Evolutionary conservation across 2,329 filamentous ascomycete species (phyloP).

Genomic region (Xylariaceae sp.): DNA sequence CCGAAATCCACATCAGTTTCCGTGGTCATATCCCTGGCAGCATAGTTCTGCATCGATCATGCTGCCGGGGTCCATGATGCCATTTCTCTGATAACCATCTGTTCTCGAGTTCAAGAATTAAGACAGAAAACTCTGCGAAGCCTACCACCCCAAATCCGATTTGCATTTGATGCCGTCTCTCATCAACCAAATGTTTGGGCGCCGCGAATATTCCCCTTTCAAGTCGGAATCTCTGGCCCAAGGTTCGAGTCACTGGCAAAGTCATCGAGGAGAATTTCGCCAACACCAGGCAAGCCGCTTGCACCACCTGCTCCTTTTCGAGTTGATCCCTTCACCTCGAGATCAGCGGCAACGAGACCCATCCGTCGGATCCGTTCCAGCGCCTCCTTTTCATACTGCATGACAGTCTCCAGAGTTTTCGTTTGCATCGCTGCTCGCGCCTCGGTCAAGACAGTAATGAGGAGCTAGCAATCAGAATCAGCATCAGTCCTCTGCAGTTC

Average conservation of each 20-base stretch:
- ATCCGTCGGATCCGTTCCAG: constrained; percentile 73
- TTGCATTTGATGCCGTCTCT: background rate
- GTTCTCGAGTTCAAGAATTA: background rate
- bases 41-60: background rate
- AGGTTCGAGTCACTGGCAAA: constrained; percentile 12
- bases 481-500: background rate
- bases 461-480: constrained; percentile 45
- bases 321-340: constrained; percentile 58
- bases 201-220: background rate
- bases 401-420: constrained; percentile 62
- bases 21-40: background rate
- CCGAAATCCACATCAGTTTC: background rate
- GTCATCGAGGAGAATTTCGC: constrained; percentile 26
- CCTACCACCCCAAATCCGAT: background rate
- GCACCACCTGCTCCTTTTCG: constrained; percentile 19
- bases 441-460: constrained; percentile 67
- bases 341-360: constrained; percentile 67
- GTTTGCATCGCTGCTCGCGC: constrained; percentile 66
- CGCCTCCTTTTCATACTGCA: constrained; percentile 69
- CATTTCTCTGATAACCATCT: background rate
- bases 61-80: background rate
- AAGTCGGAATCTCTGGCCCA: constrained; percentile 14
- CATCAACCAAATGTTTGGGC: background rate
- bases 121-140: background rate
- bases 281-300: constrained; percentile 21